Evolutionary conservation across 306 rosid species (phyloP), one percentile per base, ranked within the genome.

Genomic region (barrel medic (Medicago truncatula)): DNA sequence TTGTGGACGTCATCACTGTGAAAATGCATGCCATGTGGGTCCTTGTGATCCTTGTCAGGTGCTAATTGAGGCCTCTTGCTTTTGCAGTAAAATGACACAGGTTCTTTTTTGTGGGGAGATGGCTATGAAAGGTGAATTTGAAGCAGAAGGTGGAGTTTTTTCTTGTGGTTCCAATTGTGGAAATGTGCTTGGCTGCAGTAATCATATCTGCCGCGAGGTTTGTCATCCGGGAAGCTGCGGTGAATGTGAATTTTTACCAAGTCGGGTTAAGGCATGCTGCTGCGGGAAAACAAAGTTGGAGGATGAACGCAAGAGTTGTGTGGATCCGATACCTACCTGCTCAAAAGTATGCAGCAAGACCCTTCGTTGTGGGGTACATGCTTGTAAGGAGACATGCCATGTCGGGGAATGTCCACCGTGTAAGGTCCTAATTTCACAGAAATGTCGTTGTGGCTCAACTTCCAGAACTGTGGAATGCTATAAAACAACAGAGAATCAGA

Each of bases 301-400:
- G 83, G 86, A 83, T 75, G 87, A 88, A 50, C 87, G 98, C 0
- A 67, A 23, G 52, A 91, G 89, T 84, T 93, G 98, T 82, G 71
- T 89, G 86, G 98, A 93, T 78, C 90, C 91, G 3, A 81, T 93
- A 83, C 98, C 97, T 9, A 89, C 96, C 28, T 93, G 98, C 69
- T 83, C 91, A 59, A 80, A 89, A 73, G 80, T 41, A 52, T 93
- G 98, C 86, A 84, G 65, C 57, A 91, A 87, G 83, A 67, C 65
- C 28, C 96, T 91, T 61, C 82, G 77, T 39, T 93, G 97, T 71
- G 83, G 83, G 66, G 65, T 67, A 74, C 98, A 93, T 81, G 60
- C 72, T 57, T 93, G 98, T 74, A 81, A 69, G 62, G 94, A 87
- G 78, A 28, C 61, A 63, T 93, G 98, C 76, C 98, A 93, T 82